phyloP scores from a whole-genome alignment of 768 basidiomycete species.

The Suillus decipiens region DNA sequence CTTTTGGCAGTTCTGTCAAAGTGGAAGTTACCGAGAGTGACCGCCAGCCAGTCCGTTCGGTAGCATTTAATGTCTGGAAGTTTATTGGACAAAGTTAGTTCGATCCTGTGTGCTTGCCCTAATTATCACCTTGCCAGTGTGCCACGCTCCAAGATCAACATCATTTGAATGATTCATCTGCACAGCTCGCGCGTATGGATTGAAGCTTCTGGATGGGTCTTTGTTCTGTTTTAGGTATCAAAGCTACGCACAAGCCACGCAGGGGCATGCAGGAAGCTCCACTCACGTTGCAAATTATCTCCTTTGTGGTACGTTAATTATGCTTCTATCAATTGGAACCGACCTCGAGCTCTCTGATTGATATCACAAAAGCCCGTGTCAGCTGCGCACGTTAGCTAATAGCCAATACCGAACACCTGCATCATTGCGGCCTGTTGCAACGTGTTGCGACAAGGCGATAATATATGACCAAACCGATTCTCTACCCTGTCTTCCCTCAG shows the following conservation, averaged over 20 bases:
- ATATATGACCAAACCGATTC: background rate
- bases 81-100: no score
- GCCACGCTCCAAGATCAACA: background rate
- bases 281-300: slow-evolving; percentile 5
- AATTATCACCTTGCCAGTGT: background rate
- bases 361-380: background rate
- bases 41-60: no score
- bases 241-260: background rate
- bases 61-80: no score
- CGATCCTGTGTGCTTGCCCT: background rate
- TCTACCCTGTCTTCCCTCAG: background rate
- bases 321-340: slow-evolving; percentile 3
- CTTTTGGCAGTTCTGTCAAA: no score
- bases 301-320: background rate
- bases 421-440: background rate
- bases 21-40: no score
- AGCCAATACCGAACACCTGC: background rate
- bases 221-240: background rate
- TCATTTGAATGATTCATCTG: background rate
- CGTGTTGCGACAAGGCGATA: background rate
- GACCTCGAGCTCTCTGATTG: background rate
- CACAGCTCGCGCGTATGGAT: background rate
- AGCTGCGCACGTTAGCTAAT: slow-evolving; percentile 1
- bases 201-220: background rate
- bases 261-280: background rate